phyloP scores from a whole-genome alignment of 768 basidiomycete genomes.

The Hygrophoropsis aurantiaca region DNA sequence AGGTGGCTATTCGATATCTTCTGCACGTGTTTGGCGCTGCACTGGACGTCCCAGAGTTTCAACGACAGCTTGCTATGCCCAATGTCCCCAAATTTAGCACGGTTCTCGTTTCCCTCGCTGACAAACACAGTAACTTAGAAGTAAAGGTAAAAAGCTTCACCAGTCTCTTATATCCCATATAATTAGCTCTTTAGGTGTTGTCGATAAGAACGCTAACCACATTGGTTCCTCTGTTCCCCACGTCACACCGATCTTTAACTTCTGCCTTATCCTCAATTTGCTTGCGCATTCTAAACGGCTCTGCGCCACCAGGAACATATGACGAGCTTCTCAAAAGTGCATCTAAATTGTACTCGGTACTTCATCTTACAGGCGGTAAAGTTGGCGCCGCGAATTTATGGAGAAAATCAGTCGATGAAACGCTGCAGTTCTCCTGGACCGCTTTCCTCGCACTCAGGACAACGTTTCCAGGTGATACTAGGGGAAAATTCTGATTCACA shows the following conservation, averaged over 20 bases:
- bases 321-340: constrained; percentile 43
- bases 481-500: neutral
- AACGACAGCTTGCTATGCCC: constrained; percentile 73
- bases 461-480: constrained; percentile 51
- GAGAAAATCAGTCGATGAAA: constrained; percentile 75
- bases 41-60: constrained; percentile 70
- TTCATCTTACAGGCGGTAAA: constrained; percentile 78
- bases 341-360: constrained; percentile 56
- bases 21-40: constrained; percentile 60
- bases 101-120: constrained; percentile 55
- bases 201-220: constrained; percentile 48
- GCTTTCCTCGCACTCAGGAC: constrained; percentile 58
- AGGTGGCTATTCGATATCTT: constrained; percentile 65
- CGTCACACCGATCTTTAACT: constrained; percentile 57
- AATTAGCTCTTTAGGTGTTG: constrained; percentile 38
- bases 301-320: constrained; percentile 42
- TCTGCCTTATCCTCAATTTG: constrained; percentile 52
- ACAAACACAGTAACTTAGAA: constrained; percentile 49
- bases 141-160: constrained; percentile 57
- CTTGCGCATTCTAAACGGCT: constrained; percentile 57
- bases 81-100: constrained; percentile 70
- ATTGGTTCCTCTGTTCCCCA: constrained; percentile 68
- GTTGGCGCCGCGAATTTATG: constrained; percentile 69
- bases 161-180: neutral
- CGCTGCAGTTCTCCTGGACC: constrained; percentile 63